Base-by-base conservation (phyloP, 441 rosid genomes). In the Rhodomyrtus psidioides region DNA sequence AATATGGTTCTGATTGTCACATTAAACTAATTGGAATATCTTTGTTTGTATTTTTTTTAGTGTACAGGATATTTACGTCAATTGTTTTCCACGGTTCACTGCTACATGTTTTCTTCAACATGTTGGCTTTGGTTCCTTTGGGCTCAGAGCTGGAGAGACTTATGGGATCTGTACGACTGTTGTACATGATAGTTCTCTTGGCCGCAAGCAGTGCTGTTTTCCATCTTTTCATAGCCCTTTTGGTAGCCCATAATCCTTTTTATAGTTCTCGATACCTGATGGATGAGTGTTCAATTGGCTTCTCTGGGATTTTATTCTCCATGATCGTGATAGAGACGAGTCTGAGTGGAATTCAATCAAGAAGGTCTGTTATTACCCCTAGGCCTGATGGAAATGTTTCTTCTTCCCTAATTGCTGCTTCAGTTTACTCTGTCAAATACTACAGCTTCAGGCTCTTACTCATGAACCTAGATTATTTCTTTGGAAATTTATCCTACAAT, bases 91-190 rank as follows among this genome's bases (percentile, higher is more conserved):
- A 97, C 85, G 98, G 96, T 82, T 97, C 99, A 7, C 84, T 97
- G 90, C 94, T 97, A 88, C 99, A 97, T 90, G 96, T 96, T 87
- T 82, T 94, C 59, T 96, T 97, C 94, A 97, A 97, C 93, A 97
- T 97, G 96, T 84, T 97, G 94, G 98, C 99, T 57, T 91, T 96
- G 94, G 95, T 96, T 86, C 99, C 99, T 88, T 89, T 96, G 94
- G 97, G 99, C 56, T 94, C 98, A 24, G 99, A 96, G 90, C 90
- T 97, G 88, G 99, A 97, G 95, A 95, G 98, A 87, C 94, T 97
- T 86, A 94, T 95, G 98, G 99, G 99, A 88, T 97, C 99, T 83
- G 88, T 97, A 81, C 96, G 98, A 82, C 88, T 94, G 90, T 89
- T 94, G 51, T 96, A 93, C 95, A 89, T 92, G 44, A 93, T 92